Percentiles rank a stretch among this genome's conserved stretches.
These are phyloP conservation scores for Hymenoscyphus repandus DNA, from an alignment of 2,329 filamentous ascomycete species.

Conservation along the genomic window DNA sequence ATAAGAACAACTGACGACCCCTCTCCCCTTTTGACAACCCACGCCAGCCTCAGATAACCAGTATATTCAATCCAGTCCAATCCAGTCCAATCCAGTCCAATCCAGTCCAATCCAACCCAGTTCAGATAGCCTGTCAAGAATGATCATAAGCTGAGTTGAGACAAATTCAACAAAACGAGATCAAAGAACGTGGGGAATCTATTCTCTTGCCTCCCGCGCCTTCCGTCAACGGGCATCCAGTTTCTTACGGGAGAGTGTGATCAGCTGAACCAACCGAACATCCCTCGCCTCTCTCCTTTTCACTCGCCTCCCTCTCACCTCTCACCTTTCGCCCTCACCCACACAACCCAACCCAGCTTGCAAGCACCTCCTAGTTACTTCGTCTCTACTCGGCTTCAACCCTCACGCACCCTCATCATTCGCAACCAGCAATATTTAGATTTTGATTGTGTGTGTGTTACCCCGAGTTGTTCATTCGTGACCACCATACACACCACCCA, in stretches of 20 bases:
- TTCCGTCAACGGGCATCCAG: not conserved
- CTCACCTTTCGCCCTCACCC: not conserved
- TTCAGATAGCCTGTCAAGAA: not conserved
- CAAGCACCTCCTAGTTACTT: not conserved
- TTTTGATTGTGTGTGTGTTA: slow-evolving; percentile 4
- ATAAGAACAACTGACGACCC: slow-evolving; percentile 18
- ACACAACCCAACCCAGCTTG: not conserved
- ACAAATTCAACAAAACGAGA: too few species aligned
- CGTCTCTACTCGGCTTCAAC: not conserved
- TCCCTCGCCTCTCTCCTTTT: not conserved
- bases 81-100: not conserved
- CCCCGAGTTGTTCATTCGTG: not conserved
- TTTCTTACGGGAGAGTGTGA: not conserved
- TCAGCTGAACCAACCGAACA: slow-evolving; percentile 2
- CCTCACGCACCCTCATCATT: not conserved
- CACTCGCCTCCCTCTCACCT: slow-evolving; percentile 1
- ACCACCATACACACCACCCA: slow-evolving; percentile 1
- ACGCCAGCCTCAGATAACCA: not conserved
- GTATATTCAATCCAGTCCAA: not conserved
- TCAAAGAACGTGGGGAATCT: too few species aligned
- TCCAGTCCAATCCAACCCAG: not conserved
- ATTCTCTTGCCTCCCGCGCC: slow-evolving; percentile 2
- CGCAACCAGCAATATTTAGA: not conserved
- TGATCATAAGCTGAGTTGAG: slow-evolving; percentile 22
- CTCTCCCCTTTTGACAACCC: not conserved